Percentiles rank a stretch among this genome's conserved stretches.
Evolutionary conservation across 495 filamentous ascomycete genomes (phyloP).

Genomic region (Cercophora sp.): DNA sequence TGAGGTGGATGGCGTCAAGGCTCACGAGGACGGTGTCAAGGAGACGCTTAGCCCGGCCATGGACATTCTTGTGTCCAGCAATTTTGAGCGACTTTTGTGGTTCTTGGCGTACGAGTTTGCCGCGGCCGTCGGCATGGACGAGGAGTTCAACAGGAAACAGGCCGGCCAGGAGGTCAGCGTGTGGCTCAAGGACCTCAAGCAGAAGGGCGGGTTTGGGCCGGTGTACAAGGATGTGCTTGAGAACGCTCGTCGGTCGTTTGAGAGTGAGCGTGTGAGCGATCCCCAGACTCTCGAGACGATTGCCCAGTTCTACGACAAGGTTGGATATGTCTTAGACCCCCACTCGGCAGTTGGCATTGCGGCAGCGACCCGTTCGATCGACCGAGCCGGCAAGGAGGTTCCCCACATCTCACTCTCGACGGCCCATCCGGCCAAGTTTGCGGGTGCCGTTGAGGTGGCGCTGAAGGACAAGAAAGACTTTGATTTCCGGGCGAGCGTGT

Average conservation of each 20-base stretch:
- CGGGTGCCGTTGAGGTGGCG: constrained; percentile 69
- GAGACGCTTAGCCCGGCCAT: constrained; percentile 49
- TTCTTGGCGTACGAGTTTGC: constrained; percentile 71
- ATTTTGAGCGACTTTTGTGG: constrained; percentile 97
- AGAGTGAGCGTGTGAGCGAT: constrained; percentile 79
- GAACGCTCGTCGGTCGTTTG: constrained; percentile 63
- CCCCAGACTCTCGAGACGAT: constrained; percentile 72
- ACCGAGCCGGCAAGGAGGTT: constrained; percentile 37
- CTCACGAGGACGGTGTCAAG: constrained; percentile 60
- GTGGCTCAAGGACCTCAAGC: constrained; percentile 76
- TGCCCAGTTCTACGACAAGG: constrained; percentile 55
- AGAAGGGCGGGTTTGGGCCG: constrained; percentile 68
- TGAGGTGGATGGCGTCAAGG: constrained; percentile 58
- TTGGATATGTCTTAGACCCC: constrained; percentile 81
- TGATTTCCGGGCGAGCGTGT: constrained; percentile 66
- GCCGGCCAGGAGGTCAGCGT: constrained; percentile 60
- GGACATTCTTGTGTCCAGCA: constrained; percentile 92
- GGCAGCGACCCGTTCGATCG: constrained; percentile 62
- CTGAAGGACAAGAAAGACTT: constrained; percentile 64
- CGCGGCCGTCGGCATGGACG: constrained; percentile 47
- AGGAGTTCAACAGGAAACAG: constrained; percentile 54
- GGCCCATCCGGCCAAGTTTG: constrained; percentile 92
- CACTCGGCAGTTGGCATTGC: constrained; percentile 84
- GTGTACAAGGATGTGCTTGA: constrained; percentile 65
- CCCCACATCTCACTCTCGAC: constrained; percentile 80